Evolutionary conservation across 306 rosid species (phyloP).

Genomic region (Citrullus mucosospermus): DNA sequence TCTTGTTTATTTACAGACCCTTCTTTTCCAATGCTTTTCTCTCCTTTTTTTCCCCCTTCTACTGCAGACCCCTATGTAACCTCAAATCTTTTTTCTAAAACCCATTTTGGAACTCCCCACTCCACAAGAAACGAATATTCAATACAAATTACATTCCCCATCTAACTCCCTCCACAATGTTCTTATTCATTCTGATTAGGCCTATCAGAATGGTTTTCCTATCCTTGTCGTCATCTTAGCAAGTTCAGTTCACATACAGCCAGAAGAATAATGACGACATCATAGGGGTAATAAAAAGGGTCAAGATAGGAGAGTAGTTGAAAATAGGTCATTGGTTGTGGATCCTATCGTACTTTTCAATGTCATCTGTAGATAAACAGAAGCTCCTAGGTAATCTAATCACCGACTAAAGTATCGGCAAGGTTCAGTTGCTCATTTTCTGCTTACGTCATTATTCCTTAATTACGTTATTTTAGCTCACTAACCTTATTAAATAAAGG

Average conservation of each 20-base stretch:
- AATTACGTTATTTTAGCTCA: not conserved
- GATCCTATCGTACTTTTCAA: not conserved
- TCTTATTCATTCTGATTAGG: not conserved
- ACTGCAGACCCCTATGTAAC: conserved; percentile 21
- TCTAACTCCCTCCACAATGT: not conserved
- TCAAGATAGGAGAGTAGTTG: not conserved
- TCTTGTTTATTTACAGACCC: conserved; percentile 38
- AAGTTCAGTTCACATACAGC: not conserved
- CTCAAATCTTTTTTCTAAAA: not conserved
- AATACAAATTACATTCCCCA: not conserved
- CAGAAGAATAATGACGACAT: not conserved
- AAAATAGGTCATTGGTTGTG: not conserved
- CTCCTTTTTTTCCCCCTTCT: conserved; percentile 22
- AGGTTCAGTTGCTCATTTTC: not conserved
- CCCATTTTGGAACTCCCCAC: not conserved
- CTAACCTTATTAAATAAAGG: not conserved
- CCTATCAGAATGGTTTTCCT: not conserved
- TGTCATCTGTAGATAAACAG: not conserved
- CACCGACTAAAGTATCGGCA: not conserved
- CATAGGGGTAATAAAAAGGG: not conserved
- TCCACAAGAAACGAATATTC: conserved; percentile 7
- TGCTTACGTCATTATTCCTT: not conserved
- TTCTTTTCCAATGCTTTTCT: conserved; percentile 32
- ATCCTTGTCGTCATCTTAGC: not conserved
- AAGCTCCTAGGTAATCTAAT: not conserved